phyloP scores from a whole-genome alignment of 2,329 filamentous ascomycete species.

The Rutstroemia sp. region DNA sequence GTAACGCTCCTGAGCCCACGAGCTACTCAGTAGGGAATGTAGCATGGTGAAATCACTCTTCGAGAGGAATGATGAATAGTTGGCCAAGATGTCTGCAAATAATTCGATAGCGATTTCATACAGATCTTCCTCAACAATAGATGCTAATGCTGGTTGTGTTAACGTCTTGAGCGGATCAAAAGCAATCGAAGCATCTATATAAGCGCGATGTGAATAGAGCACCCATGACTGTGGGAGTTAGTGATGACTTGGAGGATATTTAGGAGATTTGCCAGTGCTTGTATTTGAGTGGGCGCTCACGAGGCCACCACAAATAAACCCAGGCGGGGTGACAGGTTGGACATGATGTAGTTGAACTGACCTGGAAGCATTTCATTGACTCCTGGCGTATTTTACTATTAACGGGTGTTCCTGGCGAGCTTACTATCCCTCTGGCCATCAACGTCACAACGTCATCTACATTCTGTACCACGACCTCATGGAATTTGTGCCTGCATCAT shows the following conservation, averaged over 20 bases:
- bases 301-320: too few relatives aligned
- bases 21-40: slow-evolving; percentile 50
- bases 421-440: slow-evolving; percentile 35
- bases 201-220: slow-evolving; percentile 60
- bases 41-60: slow-evolving; percentile 50
- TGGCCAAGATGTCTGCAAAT: slow-evolving; percentile 56
- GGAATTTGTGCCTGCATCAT: slow-evolving; percentile 34
- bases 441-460: slow-evolving; percentile 42
- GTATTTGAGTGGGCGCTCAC: neutral
- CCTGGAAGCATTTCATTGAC: slow-evolving; percentile 54
- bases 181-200: slow-evolving; percentile 48
- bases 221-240: slow-evolving; percentile 55
- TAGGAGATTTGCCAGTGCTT: neutral
- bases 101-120: slow-evolving; percentile 56
- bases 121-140: slow-evolving; percentile 49
- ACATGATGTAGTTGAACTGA: slow-evolving; percentile 25
- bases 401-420: slow-evolving; percentile 31
- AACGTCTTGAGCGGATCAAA: slow-evolving; percentile 52
- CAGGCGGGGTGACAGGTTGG: too few relatives aligned
- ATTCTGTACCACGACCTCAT: slow-evolving; percentile 45
- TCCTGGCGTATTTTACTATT: slow-evolving; percentile 42
- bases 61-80: slow-evolving; percentile 56
- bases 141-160: slow-evolving; percentile 51
- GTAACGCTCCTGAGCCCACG: slow-evolving; percentile 52
- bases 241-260: neutral